phyloP scores from a whole-genome alignment of 306 rosid genomes.

The Alnus rubra region DNA sequence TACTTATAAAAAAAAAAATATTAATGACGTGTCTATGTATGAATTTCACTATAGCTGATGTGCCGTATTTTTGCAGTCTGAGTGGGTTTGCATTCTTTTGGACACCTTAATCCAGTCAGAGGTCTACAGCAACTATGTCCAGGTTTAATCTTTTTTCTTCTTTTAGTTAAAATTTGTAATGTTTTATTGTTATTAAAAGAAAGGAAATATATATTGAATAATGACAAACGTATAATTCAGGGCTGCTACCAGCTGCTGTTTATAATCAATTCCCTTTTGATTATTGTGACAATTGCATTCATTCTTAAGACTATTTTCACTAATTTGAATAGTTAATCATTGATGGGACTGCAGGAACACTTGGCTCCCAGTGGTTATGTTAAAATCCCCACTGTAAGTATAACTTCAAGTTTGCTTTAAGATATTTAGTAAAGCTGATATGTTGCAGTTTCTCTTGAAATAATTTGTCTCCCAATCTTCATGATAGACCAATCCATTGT shows the following conservation, averaged over 20 bases:
- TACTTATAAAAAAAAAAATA: too few relatives aligned
- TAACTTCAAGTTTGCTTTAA: slow-evolving; percentile 12
- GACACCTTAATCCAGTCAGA: slow-evolving; percentile 50
- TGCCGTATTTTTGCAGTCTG: slow-evolving; percentile 44
- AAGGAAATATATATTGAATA: not conserved
- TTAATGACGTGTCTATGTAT: not conserved
- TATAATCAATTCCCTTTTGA: not conserved
- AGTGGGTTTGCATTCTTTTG: slow-evolving; percentile 51
- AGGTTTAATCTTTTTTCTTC: slow-evolving; percentile 49
- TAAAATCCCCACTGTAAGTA: slow-evolving; percentile 80
- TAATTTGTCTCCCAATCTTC: slow-evolving; percentile 1
- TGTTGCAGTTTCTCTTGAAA: slow-evolving; percentile 8
- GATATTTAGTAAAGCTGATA: slow-evolving; percentile 14
- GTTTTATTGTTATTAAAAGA: not conserved
- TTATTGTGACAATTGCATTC: slow-evolving; percentile 9
- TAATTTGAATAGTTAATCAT: not conserved
- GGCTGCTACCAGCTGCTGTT: not conserved
- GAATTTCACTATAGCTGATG: slow-evolving; percentile 22
- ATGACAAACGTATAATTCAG: not conserved
- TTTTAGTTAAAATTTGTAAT: not conserved
- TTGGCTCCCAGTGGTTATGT: slow-evolving; percentile 82
- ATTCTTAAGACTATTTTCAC: slow-evolving; percentile 3
- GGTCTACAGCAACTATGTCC: slow-evolving; percentile 63
- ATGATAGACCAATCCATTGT: slow-evolving; percentile 2
- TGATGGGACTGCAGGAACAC: slow-evolving; percentile 52